Evolutionary conservation across 2,329 filamentous ascomycete genomes (phyloP), one percentile per base, ranked within the genome.

Genomic region (Aspergillus melleus): DNA sequence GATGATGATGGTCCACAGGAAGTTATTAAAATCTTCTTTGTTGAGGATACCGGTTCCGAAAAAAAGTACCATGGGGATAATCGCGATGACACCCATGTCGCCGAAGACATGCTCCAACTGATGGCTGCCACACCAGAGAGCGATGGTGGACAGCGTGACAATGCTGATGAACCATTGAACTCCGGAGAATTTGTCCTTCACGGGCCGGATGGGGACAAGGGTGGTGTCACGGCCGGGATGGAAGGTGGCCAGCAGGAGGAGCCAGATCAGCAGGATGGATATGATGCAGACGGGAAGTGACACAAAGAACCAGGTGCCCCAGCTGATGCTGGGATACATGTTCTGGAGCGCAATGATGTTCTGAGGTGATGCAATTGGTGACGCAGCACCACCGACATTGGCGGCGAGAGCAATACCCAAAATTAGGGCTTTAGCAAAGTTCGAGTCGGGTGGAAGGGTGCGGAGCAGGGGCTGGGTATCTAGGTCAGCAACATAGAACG

Each of bases 21-120:
- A 99, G 77, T 99, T 99, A 82, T 99, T 99, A 75, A 99, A 99
- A 78, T 99, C 95, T 77, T 98, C 95, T 78, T 98, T 99, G 52
- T 93, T 98, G 32, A 99, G 83, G 66, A 98, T 94, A 11, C 95
- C 95, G 2, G 92, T 93, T 57, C 95, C 95, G 70, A 99, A 99
- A 84, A 99, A 99, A 47, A 97, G 83, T 3, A 96, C 90, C 54
- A 99, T 89, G 6, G 95, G 95, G 61, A 99, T 92, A 72, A 99
- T 96, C 60, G 95, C 96, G 47, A 99, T 90, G 55, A 99, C 93
- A 55, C 95, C 95, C 95, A 99, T 99, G 73, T 99, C 94, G 57
- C 95, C 95, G 71, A 99, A 97, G 0, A 94, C 79, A 62, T 84
- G 79, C 71, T 98, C 92, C 8, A 99, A 84, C 70, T 95, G 90